These are phyloP conservation scores for Mortierella claussenii DNA, from an alignment of 192 early-diverging fungal species.

Conservation along the genomic window DNA sequence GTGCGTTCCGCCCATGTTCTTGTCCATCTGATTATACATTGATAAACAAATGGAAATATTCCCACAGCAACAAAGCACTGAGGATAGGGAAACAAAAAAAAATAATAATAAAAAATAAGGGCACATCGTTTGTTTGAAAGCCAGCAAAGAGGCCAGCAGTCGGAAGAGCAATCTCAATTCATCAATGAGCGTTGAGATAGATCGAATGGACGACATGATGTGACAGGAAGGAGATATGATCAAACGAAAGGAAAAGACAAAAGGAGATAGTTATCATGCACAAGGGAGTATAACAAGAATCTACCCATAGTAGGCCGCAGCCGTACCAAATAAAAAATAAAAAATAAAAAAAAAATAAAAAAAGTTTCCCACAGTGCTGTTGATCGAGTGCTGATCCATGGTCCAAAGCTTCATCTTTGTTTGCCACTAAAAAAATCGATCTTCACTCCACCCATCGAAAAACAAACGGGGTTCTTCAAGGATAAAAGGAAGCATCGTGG, in stretches of 20 bases:
- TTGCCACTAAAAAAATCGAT: no score
- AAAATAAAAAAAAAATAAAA: not conserved
- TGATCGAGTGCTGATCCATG: no score
- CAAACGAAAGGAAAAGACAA: not conserved
- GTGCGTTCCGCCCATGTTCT: no score
- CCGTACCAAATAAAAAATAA: not conserved
- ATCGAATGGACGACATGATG: not conserved
- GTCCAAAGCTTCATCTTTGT: no score
- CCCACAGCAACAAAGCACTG: no score
- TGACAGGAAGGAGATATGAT: not conserved
- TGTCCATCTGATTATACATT: no score
- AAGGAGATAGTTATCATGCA: not conserved
- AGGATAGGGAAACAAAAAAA: not conserved
- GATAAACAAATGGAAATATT: no score
- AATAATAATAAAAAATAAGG: not conserved
- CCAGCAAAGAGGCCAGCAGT: no score
- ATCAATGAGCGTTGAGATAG: not conserved
- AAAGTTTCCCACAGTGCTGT: slow-evolving; percentile 22
- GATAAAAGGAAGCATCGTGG: no score
- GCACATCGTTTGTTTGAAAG: not conserved
- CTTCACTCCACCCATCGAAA: not conserved
- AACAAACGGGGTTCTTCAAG: no score
- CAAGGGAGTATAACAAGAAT: no score
- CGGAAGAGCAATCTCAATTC: no score
- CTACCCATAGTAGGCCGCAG: not conserved